Evolutionary conservation across 1,284 basidiomycete genomes (phyloP).

Genomic region (Ceratobasidium sp.): DNA sequence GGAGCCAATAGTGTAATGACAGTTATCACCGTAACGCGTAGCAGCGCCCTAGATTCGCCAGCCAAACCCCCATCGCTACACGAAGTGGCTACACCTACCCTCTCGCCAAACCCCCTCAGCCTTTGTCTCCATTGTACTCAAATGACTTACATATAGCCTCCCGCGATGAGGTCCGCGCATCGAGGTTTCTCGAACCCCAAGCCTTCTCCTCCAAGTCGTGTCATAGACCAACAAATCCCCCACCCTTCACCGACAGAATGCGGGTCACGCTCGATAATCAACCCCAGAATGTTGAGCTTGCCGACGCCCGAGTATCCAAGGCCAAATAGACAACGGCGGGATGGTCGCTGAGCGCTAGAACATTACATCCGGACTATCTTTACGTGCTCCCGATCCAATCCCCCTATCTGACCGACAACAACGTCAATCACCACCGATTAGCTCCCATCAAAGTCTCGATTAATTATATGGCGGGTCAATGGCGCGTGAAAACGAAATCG

Average conservation of each 20-base stretch:
- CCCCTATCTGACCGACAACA: conserved; percentile 3
- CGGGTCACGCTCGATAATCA: conserved; percentile 10
- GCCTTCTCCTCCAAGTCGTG: background rate
- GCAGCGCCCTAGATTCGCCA: conserved; percentile 1
- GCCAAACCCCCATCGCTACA: background rate
- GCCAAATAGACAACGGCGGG: conserved; percentile 1
- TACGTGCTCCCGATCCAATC: conserved; percentile 13
- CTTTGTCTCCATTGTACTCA: conserved; percentile 14
- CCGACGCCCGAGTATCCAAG: background rate
- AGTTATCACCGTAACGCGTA: background rate
- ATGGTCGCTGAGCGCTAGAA: conserved; percentile 1
- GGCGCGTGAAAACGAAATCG: background rate
- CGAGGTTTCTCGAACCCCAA: background rate
- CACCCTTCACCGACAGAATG: conserved; percentile 5
- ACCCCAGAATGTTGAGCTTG: background rate
- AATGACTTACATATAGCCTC: background rate
- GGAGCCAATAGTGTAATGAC: conserved; percentile 2
- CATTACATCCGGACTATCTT: background rate
- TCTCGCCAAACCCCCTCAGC: conserved; percentile 24
- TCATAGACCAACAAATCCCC: background rate
- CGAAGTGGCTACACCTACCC: background rate
- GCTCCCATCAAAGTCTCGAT: conserved; percentile 9
- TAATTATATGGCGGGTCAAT: background rate
- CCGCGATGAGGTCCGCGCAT: background rate
- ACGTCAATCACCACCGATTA: conserved; percentile 13